Evolutionary conservation across 2,329 filamentous ascomycete genomes (phyloP).

Genomic region (Exophiala sideris): DNA sequence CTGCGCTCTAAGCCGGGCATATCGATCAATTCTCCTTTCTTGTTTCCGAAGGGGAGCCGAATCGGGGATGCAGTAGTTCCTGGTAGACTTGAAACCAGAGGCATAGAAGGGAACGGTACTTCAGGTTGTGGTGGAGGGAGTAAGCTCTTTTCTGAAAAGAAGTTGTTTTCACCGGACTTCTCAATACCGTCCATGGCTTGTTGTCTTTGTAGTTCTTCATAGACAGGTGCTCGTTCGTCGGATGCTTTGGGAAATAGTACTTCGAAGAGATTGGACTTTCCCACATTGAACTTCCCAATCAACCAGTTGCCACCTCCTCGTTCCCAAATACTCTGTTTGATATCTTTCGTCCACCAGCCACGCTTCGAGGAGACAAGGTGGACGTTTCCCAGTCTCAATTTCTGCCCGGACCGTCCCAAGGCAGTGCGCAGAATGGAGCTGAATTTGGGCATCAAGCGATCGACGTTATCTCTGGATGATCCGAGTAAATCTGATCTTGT

Average conservation of each 20-base stretch:
- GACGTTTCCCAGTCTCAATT: slow-evolving; percentile 83
- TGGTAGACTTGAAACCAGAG: slow-evolving; percentile 78
- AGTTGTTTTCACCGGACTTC: slow-evolving; percentile 9
- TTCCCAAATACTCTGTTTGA: slow-evolving; percentile 82
- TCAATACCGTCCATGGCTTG: slow-evolving; percentile 28
- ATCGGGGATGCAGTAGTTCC: slow-evolving; percentile 96
- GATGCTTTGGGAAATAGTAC: slow-evolving; percentile 79
- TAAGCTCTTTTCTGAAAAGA: slow-evolving; percentile 46
- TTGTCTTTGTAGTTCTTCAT: slow-evolving; percentile 34
- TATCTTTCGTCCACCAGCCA: slow-evolving; percentile 82
- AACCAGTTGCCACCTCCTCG: slow-evolving; percentile 89
- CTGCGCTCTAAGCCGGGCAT: slow-evolving; percentile 79
- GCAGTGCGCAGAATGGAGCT: slow-evolving; percentile 72
- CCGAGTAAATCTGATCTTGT: slow-evolving; percentile 83
- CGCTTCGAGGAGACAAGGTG: slow-evolving; percentile 80
- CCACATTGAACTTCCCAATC: slow-evolving; percentile 97
- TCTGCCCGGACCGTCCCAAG: slow-evolving; percentile 63
- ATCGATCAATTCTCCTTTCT: slow-evolving; percentile 87
- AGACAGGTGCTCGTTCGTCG: slow-evolving; percentile 41
- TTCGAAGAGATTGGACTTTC: slow-evolving; percentile 89
- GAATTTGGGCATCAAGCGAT: slow-evolving; percentile 81
- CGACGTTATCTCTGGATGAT: slow-evolving; percentile 77
- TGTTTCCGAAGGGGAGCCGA: slow-evolving; percentile 76
- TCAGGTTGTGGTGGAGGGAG: slow-evolving; percentile 74
- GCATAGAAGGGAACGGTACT: slow-evolving; percentile 76